A percentile compares a stretch with the other conserved stretches of the same genome.
Evolutionary conservation across 345 rosid genomes (phyloP).

Genomic region (Salix exigua): DNA sequence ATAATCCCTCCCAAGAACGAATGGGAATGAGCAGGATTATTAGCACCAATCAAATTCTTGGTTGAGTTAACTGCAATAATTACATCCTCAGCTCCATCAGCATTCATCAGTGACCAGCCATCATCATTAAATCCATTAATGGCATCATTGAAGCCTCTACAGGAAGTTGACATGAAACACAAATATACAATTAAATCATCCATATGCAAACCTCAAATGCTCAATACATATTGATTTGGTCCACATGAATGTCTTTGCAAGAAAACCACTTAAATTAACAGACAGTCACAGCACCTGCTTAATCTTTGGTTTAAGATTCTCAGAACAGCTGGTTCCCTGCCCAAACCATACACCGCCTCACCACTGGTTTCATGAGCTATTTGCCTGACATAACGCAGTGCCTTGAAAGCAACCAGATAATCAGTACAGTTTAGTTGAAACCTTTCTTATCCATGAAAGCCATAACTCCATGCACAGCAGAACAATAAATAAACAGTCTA

Average conservation of each 20-base stretch:
- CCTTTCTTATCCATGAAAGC: neutral
- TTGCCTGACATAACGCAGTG: slow-evolving; percentile 75
- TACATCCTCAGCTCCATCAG: slow-evolving; percentile 92
- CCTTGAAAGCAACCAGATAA: slow-evolving; percentile 43
- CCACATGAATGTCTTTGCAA: neutral
- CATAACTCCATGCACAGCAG: neutral
- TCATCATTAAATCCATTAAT: slow-evolving; percentile 90
- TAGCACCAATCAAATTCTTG: slow-evolving; percentile 46
- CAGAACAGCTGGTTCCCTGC: slow-evolving; percentile 92
- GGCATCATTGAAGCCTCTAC: slow-evolving; percentile 91
- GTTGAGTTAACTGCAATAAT: slow-evolving; percentile 76
- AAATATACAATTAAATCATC: neutral
- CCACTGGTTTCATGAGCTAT: slow-evolving; percentile 96
- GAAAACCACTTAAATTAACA: neutral
- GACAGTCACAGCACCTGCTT: slow-evolving; percentile 57
- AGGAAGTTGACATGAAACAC: slow-evolving; percentile 10
- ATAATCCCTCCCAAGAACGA: slow-evolving; percentile 83
- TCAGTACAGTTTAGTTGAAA: slow-evolving; percentile 12
- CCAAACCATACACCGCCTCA: slow-evolving; percentile 90
- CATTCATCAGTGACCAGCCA: slow-evolving; percentile 82
- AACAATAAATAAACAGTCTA: neutral
- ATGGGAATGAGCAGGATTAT: slow-evolving; percentile 52
- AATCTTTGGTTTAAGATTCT: slow-evolving; percentile 93
- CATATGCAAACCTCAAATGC: neutral
- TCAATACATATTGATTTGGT: neutral